These are phyloP conservation scores for Ajuga chamaepitys DNA, from an alignment of 257 asterid species.

Conservation along the genomic window DNA sequence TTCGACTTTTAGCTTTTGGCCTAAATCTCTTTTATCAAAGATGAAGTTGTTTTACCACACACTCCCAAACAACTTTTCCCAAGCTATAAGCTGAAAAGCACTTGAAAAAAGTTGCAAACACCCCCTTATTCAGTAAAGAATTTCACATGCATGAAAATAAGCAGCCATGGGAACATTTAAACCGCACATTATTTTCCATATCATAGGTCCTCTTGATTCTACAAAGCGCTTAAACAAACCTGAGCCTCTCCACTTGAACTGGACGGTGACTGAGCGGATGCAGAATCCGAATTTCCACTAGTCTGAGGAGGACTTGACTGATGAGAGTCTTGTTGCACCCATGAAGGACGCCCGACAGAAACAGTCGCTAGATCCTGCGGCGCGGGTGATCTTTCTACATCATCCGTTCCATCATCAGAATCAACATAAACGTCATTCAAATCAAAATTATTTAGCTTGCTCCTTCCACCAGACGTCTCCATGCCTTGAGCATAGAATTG, in stretches of 20 bases:
- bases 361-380: slow-evolving; percentile 36
- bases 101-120: no score
- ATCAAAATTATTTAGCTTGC: slow-evolving; percentile 58
- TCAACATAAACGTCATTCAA: slow-evolving; percentile 66
- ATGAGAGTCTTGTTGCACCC: slow-evolving; percentile 66
- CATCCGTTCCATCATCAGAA: slow-evolving; percentile 63
- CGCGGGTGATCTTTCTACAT: slow-evolving; percentile 41
- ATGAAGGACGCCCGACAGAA: slow-evolving; percentile 46
- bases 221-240: slow-evolving; percentile 32
- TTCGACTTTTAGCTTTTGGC: no score
- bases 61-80: no score
- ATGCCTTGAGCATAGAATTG: slow-evolving; percentile 33
- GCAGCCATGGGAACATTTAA: neutral
- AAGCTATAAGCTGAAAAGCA: no score
- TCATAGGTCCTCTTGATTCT: neutral
- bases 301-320: slow-evolving; percentile 83
- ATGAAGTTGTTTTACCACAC: no score
- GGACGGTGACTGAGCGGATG: slow-evolving; percentile 76
- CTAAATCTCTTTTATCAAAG: no score
- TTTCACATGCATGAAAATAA: neutral
- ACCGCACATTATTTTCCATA: neutral
- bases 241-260: slow-evolving; percentile 75
- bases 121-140: slow-evolving; percentile 9
- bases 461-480: slow-evolving; percentile 49
- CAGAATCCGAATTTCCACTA: slow-evolving; percentile 74